Evolutionary conservation across 345 rosid species (phyloP).

Genomic region (Luvunga scandens): DNA sequence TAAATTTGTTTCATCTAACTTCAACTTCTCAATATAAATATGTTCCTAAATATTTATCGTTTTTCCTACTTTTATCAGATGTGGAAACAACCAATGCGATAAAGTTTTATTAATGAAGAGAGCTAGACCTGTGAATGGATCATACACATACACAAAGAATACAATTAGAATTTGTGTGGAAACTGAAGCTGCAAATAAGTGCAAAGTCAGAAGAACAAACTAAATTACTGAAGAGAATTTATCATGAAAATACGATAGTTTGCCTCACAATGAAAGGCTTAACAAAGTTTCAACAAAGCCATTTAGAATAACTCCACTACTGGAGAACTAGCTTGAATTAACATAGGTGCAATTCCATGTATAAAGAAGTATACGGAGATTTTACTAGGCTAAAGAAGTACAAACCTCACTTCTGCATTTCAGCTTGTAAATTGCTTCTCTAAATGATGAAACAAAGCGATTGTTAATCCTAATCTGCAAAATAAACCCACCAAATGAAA

Average conservation of each 20-base stretch:
- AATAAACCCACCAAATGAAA: constrained; percentile 28
- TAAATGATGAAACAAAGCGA: constrained; percentile 96
- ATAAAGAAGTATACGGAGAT: not conserved
- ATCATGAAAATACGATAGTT: constrained; percentile 3
- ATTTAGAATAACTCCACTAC: not conserved
- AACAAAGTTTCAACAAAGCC: not conserved
- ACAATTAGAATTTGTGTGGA: not conserved
- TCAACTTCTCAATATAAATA: not conserved
- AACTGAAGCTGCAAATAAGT: constrained; percentile 3
- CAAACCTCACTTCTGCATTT: constrained; percentile 96
- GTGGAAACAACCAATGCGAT: not conserved
- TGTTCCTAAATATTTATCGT: too few relatives aligned
- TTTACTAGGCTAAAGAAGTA: constrained; percentile 20
- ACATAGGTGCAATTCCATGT: not conserved
- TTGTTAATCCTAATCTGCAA: constrained; percentile 97
- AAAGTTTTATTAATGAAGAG: not conserved
- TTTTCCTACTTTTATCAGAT: not conserved
- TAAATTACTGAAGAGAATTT: not conserved
- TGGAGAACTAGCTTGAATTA: not conserved
- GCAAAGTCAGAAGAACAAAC: not conserved
- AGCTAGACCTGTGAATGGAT: not conserved
- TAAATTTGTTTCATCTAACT: not conserved
- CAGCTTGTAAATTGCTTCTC: constrained; percentile 97
- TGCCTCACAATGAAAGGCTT: constrained; percentile 8
- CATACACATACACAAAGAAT: not conserved